phyloP scores from a whole-genome alignment of 805 yeast species.

The Priceomyces melissophilus region DNA sequence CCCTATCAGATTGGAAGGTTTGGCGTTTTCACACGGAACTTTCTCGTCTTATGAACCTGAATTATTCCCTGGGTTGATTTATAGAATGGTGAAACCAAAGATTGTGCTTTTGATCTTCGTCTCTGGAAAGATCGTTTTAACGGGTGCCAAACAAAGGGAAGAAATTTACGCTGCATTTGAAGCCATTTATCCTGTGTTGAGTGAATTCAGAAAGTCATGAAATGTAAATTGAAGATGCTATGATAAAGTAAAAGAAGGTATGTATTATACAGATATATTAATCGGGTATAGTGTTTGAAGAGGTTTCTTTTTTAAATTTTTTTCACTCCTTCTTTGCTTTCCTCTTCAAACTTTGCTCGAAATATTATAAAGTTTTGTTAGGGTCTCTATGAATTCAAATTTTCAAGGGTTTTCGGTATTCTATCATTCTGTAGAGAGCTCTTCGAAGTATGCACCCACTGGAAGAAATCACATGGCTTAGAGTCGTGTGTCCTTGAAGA shows the following conservation, averaged over 20 bases:
- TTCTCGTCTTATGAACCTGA: conserved; percentile 99
- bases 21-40: conserved; percentile 97
- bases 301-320: neutral
- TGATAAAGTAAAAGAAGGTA: conserved; percentile 5
- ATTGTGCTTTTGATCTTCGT: conserved; percentile 94
- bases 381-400: neutral
- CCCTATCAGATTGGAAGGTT: conserved; percentile 94
- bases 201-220: conserved; percentile 87
- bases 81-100: conserved; percentile 99
- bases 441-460: conserved; percentile 12
- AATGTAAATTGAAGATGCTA: neutral
- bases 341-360: neutral
- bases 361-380: conserved; percentile 1
- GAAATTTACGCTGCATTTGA: conserved; percentile 98
- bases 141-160: conserved; percentile 99
- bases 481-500: conserved; percentile 1
- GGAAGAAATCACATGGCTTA: conserved; percentile 14
- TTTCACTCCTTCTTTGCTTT: conserved; percentile 3
- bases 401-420: neutral
- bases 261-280: conserved; percentile 5
- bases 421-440: neutral
- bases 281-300: neutral
- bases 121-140: conserved; percentile 93
- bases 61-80: conserved; percentile 94
- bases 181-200: conserved; percentile 95